Conservation (phyloP, 768 basidiomycete genomes). For the Collybia mongolica region DNA sequence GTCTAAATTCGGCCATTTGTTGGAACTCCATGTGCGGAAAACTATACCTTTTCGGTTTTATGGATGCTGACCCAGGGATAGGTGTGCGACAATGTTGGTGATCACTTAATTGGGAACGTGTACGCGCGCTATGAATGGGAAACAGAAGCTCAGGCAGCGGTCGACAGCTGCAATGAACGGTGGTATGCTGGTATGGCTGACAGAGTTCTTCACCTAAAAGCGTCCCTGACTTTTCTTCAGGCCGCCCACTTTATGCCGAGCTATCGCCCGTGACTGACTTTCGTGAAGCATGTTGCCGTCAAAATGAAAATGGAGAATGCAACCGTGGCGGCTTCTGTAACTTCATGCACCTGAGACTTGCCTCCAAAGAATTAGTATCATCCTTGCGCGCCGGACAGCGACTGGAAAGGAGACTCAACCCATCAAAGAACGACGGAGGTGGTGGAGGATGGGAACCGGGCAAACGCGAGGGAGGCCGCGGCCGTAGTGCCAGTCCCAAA, state of each 20-base stretch:
- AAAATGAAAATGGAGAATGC: conserved; percentile 98
- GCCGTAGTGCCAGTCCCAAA: conserved; percentile 72
- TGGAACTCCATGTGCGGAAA: conserved; percentile 85
- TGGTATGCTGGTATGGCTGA: conserved; percentile 90
- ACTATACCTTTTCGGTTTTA: conserved; percentile 1
- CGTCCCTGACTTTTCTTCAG: conserved; percentile 35
- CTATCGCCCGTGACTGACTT: conserved; percentile 98
- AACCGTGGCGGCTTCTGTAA: conserved; percentile 98
- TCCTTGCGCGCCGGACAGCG: conserved; percentile 81
- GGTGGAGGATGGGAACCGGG: conserved; percentile 85
- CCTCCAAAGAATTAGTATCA: conserved; percentile 80
- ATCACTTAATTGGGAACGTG: conserved; percentile 96
- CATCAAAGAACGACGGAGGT: conserved; percentile 57
- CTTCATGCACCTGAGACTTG: conserved; percentile 94
- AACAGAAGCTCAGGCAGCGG: conserved; percentile 91
- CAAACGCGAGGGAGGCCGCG: conserved; percentile 63
- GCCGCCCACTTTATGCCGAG: conserved; percentile 94
- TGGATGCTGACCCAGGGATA: conserved; percentile 21
- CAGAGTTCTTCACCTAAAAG: background rate
- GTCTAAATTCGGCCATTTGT: conserved; percentile 90
- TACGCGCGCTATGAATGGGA: conserved; percentile 99
- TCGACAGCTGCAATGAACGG: conserved; percentile 89
- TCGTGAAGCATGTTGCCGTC: conserved; percentile 96
- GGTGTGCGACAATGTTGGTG: conserved; percentile 99
- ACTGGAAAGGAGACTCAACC: conserved; percentile 76